Conservation (phyloP, 2,329 filamentous ascomycete species). For the Biscogniauxia sp. region DNA sequence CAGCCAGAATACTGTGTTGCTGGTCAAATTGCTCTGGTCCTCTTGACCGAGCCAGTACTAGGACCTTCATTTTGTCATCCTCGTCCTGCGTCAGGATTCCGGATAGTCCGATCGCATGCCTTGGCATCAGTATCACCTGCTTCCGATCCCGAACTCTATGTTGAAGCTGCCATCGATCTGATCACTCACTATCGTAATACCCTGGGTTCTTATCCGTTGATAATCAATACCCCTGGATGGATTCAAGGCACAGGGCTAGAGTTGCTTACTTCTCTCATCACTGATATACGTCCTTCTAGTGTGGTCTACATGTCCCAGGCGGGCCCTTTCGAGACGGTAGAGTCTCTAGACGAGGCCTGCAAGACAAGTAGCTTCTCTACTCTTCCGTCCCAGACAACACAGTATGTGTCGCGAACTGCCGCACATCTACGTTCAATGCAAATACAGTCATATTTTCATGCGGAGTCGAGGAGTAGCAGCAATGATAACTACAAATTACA, state of each 20-base stretch:
- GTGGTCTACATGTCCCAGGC: conserved; percentile 68
- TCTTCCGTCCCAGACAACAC: conserved; percentile 59
- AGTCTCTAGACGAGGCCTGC: conserved; percentile 47
- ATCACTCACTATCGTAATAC: conserved; percentile 53
- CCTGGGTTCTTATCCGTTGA: conserved; percentile 50
- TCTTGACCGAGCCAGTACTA: conserved; percentile 60
- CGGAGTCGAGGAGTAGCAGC: conserved; percentile 23
- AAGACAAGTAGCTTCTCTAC: conserved; percentile 42
- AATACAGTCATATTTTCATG: conserved; percentile 76
- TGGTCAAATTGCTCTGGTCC: conserved; percentile 67
- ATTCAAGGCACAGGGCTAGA: conserved; percentile 68
- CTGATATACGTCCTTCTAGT: conserved; percentile 53
- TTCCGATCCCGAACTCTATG: conserved; percentile 65
- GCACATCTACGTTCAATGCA: conserved; percentile 71
- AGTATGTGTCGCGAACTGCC: conserved; percentile 56
- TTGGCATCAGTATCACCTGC: conserved; percentile 64
- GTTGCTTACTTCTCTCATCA: conserved; percentile 58
- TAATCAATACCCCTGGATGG: conserved; percentile 76
- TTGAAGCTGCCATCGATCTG: conserved; percentile 63
- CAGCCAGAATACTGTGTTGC: conserved; percentile 73
- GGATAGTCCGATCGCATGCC: conserved; percentile 60
- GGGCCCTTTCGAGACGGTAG: conserved; percentile 56
- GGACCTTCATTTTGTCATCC: conserved; percentile 66
- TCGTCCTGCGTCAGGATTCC: conserved; percentile 32
- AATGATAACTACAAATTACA: conserved; percentile 23